These are phyloP conservation scores for Yarrowia sp. DNA, from an alignment of 805 yeast genomes.

Conservation along the genomic window DNA sequence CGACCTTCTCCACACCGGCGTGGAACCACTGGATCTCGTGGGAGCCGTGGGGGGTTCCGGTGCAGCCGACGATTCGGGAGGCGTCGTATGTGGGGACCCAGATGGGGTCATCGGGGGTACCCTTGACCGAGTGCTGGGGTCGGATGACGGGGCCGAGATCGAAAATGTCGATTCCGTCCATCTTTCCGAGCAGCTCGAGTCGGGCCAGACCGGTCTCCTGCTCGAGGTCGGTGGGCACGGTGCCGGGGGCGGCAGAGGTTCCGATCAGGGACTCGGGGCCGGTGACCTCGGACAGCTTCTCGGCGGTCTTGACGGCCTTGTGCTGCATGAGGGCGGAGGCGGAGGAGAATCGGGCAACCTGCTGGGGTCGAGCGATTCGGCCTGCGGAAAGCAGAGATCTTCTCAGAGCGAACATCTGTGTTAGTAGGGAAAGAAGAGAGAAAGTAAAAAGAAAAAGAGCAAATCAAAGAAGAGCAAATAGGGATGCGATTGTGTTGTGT, in stretches of 20 bases:
- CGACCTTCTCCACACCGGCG: slow-evolving; percentile 76
- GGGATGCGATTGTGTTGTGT: too few species aligned
- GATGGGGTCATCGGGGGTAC: slow-evolving; percentile 88
- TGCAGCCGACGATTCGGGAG: slow-evolving; percentile 94
- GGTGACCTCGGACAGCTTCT: slow-evolving; percentile 69
- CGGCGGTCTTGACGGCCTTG: slow-evolving; percentile 43
- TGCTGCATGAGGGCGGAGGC: slow-evolving; percentile 5
- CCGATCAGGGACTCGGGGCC: slow-evolving; percentile 80
- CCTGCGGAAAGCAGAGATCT: slow-evolving; percentile 26
- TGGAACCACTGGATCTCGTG: slow-evolving; percentile 91
- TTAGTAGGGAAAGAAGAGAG: neutral
- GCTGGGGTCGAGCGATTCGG: slow-evolving; percentile 27
- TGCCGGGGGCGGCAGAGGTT: slow-evolving; percentile 80
- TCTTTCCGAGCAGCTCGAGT: slow-evolving; percentile 87
- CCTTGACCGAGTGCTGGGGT: slow-evolving; percentile 73
- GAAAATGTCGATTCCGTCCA: slow-evolving; percentile 88
- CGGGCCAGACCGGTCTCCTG: slow-evolving; percentile 99
- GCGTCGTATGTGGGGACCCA: slow-evolving; percentile 87
- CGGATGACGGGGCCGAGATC: slow-evolving; percentile 73
- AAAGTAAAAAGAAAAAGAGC: too few species aligned
- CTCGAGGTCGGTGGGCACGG: slow-evolving; percentile 88
- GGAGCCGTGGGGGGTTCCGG: slow-evolving; percentile 90
- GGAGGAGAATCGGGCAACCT: slow-evolving; percentile 18
- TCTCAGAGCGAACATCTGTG: slow-evolving; percentile 26
- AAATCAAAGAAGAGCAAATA: neutral